Conservation (phyloP, 192 early-diverging fungal species). For the Spizellomyces sp. region DNA sequence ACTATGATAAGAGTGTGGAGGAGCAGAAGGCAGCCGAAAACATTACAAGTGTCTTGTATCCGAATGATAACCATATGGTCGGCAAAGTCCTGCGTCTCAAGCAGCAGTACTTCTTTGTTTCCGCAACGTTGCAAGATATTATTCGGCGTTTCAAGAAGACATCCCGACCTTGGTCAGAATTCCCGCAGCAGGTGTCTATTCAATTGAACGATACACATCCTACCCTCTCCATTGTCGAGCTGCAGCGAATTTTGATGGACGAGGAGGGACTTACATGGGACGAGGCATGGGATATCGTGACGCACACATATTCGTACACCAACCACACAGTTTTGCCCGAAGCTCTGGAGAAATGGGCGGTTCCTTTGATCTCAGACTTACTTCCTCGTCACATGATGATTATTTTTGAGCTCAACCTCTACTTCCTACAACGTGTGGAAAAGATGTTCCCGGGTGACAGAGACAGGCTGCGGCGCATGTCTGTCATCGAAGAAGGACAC, state of each 20-base stretch:
- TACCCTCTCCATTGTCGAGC: constrained; percentile 84
- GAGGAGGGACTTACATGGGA: constrained; percentile 91
- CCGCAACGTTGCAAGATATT: constrained; percentile 81
- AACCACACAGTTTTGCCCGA: constrained; percentile 99
- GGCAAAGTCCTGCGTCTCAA: constrained; percentile 96
- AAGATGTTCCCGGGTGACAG: constrained; percentile 83
- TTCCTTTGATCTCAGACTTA: constrained; percentile 89
- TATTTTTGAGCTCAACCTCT: constrained; percentile 99
- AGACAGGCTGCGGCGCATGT: constrained; percentile 35
- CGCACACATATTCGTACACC: constrained; percentile 93
- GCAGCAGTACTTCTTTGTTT: constrained; percentile 98
- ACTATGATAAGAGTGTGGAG: constrained; percentile 89
- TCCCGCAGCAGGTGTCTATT: constrained; percentile 92
- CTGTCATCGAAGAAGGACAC: constrained; percentile 84
- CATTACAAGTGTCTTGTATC: constrained; percentile 91
- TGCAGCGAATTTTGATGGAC: constrained; percentile 92
- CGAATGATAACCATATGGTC: constrained; percentile 97
- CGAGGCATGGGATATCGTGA: constrained; percentile 83
- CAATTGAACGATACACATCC: constrained; percentile 99
- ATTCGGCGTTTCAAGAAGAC: constrained; percentile 94
- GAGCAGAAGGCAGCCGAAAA: constrained; percentile 93
- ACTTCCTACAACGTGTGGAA: constrained; percentile 95
- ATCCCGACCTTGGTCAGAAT: constrained; percentile 78
- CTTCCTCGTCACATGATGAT: constrained; percentile 97
- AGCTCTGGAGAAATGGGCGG: constrained; percentile 97